Base-by-base conservation (phyloP, 805 yeast genomes). In the Clavispora fructus region DNA sequence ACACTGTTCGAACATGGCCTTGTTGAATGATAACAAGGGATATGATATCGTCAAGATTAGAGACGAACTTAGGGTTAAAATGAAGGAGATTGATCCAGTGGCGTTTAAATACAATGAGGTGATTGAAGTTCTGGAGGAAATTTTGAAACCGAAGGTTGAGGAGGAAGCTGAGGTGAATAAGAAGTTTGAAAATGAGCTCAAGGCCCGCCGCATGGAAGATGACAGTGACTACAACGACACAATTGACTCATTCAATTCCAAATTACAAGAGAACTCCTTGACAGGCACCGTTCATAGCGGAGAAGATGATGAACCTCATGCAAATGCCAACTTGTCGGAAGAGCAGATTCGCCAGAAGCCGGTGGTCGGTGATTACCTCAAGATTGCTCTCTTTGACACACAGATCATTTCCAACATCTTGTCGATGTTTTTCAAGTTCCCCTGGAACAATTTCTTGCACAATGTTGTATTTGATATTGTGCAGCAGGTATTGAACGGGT, bases 401-500 rank as follows among this genome's bases (percentile, higher is more conserved):
- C 75, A 72, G 52, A 70, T 72, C 40, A 62, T 72, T 40, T 57
- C 68, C 44, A 71, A 68, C 47, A 71, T 72, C 44, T 53, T 71
- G 42, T 51, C 67, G 28, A 72, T 71, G 76, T 72, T 72, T 51
- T 72, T 72, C 59, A 62, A 62, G 48, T 72, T 72, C 48, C 76
- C 76, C 1, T 72, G 77, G 77, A 72, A 72, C 54, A 72, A 72
- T 50, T 72, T 72, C 47, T 61, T 71, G 40, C 77, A 72, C 58
- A 72, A 72, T 45, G 77, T 72, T 14, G 76, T 72, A 10, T 72
- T 72, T 53, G 77, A 72, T 51, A 69, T 72, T 41, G 76, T 72
- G 25, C 77, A 72, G 50, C 77, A 72, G 56, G 74, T 72, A 1
- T 59, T 72, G 47, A 71, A 72, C 54, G 77, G 77, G 8, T 68